Evolutionary conservation across 495 filamentous ascomycete genomes (phyloP), one percentile per base, ranked within the genome.

Genomic region (Hypoxylon crocopeplum): DNA sequence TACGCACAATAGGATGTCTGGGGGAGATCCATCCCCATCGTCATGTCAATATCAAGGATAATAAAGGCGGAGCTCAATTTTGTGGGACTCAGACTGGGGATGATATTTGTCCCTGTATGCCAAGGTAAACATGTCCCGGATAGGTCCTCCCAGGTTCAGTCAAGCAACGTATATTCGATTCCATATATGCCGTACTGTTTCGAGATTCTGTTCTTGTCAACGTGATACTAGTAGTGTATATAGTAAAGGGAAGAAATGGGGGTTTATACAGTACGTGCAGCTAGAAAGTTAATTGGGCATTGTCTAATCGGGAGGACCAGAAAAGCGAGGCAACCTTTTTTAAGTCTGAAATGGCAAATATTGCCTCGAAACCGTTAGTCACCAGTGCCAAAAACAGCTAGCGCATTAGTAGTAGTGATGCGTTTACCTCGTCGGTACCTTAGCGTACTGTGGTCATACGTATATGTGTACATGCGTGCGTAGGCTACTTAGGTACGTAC

Each of bases 31-130:
- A n/a, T n/a, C n/a, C n/a, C n/a, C n/a, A n/a, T n/a, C n/a, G n/a
- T n/a, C 58, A 49, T 62, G 39, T 38, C 47, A 60, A 60, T 66
- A 66, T 48, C 56, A 37, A 37, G 45, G 56, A 50, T 61, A 56
- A 49, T 60, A 51, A 47, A 34, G 15, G 62, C 33, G 45, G 56
- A 47, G 22, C 32, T 36, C 12, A 17, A 8, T 46, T 52, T 29
- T 56, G 16, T 56, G 50, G 56, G 15, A 27, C 51, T n/a, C 6
- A 8, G 16, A 39, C 56, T 21, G 24, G 62, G 56, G 34, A 5
- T 17, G 15, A 39, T 46, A 25, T 29, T 40, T 24, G 40, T 51
- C 56, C 57, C 56, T 60, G 50, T 32, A 42, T 29, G 62, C 56
- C 62, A 66, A 66, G 62, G 16, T 50, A 54, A 51, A 48, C 37